A percentile compares a stretch with the other conserved stretches of the same genome.
Conservation (phyloP, 805 yeast species). For the Debaryomyces hansenii region DNA sequence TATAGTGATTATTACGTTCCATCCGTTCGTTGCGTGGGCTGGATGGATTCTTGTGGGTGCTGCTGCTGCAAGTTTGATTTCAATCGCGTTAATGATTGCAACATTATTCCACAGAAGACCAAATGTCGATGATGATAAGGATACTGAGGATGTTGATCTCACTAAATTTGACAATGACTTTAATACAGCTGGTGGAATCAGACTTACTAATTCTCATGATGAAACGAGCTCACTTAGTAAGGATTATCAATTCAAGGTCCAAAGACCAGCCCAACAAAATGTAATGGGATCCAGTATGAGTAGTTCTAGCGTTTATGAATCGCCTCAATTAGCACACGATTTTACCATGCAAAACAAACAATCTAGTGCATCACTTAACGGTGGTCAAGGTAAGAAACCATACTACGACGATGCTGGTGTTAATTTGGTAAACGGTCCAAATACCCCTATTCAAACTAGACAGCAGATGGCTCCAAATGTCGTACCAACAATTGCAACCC, state of each 20-base stretch:
- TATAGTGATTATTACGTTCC: slow-evolving; percentile 55
- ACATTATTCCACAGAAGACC: slow-evolving; percentile 26
- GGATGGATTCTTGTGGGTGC: slow-evolving; percentile 72
- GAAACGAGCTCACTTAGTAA: slow-evolving; percentile 21
- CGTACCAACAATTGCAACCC: slow-evolving; percentile 27
- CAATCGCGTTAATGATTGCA: slow-evolving; percentile 49
- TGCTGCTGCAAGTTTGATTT: slow-evolving; percentile 54
- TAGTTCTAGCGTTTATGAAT: slow-evolving; percentile 27
- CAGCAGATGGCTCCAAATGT: slow-evolving; percentile 32
- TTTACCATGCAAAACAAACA: slow-evolving; percentile 24
- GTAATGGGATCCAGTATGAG: slow-evolving; percentile 8
- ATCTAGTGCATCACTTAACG: slow-evolving; percentile 11
- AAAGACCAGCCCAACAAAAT: not conserved
- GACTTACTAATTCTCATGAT: slow-evolving; percentile 8
- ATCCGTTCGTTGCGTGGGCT: slow-evolving; percentile 69
- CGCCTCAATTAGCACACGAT: slow-evolving; percentile 35
- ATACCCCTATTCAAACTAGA: slow-evolving; percentile 31
- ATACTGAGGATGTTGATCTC: slow-evolving; percentile 14
- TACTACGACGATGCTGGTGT: slow-evolving; percentile 16
- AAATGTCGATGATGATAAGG: slow-evolving; percentile 17
- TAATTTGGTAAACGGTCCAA: slow-evolving; percentile 30
- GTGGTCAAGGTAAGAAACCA: slow-evolving; percentile 4
- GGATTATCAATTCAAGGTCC: slow-evolving; percentile 23
- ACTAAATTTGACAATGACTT: slow-evolving; percentile 18
- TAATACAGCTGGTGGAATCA: slow-evolving; percentile 10